A percentile compares a stretch with the other conserved stretches of the same genome.
Evolutionary conservation across 768 basidiomycete species (phyloP).

Genomic region (Suillus lakei): DNA sequence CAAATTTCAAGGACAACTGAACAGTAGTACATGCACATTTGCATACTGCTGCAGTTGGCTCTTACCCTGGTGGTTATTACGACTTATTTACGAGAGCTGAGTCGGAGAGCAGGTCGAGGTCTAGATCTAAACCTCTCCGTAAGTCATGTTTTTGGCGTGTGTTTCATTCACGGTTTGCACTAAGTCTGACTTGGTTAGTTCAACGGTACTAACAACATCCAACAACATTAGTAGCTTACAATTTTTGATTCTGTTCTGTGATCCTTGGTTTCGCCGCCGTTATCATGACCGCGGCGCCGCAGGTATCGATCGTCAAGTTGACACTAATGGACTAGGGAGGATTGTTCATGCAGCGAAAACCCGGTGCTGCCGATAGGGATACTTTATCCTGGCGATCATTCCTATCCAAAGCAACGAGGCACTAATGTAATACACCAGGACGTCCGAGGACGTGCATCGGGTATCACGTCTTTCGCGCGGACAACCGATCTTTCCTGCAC

Average conservation of each 20-base stretch:
- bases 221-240: not conserved
- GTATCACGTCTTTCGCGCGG: not conserved
- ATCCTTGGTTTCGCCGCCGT: too few species aligned
- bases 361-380: too few species aligned
- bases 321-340: too few species aligned
- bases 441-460: too few species aligned
- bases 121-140: not conserved
- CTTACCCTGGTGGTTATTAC: not conserved
- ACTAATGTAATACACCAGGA: too few species aligned
- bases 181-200: not conserved
- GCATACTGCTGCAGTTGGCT: not conserved
- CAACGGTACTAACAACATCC: not conserved
- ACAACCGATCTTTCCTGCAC: not conserved
- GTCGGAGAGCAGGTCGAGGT: not conserved
- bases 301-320: too few species aligned
- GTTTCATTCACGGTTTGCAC: not conserved
- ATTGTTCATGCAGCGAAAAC: too few species aligned
- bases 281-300: too few species aligned
- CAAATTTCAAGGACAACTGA: not conserved
- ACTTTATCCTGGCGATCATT: too few species aligned
- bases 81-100: too few species aligned
- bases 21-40: not conserved
- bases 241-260: too few species aligned
- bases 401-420: too few species aligned
- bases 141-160: not conserved